Evolutionary conservation across 352 stramenopile species (phyloP), one percentile per base, ranked within the genome.

Genomic region (Plasmopara muralis): DNA sequence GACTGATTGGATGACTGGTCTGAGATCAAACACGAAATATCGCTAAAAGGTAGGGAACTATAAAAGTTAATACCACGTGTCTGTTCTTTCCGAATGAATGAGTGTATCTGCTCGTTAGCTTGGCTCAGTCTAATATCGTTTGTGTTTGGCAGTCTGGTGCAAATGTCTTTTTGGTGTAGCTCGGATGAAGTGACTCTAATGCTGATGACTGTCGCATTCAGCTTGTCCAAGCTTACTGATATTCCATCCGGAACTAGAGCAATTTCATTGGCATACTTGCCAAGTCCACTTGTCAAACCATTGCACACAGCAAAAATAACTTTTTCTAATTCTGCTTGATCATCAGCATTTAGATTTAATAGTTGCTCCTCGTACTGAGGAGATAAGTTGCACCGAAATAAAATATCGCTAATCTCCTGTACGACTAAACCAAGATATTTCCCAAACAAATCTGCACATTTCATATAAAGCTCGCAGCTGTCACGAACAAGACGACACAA

Each of bases 281-380:
- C 79, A 33, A 93, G 60, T 5, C 69, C 77, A 34, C 66, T 80
- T 2, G 65, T 70, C 53, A 89, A 69, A 34, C 87, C 81, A 60
- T 85, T 87, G 54, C 79, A 88, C 10, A 92, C 71, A 13, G 77
- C 67, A 56, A 87, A 88, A 41, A 92, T 73, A 9, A 92, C 60
- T 71, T 79, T 86, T 49, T 92, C 82, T 45, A 92, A 55, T 41
- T 88, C 68, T 18, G 69, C 77, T 55, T 77, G 78, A 46, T 83
- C 68, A 42, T 87, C 81, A 34, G 52, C 62, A 16, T 70, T 69
- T 34, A 87, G 68, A 14, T 44, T 46, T 28, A 68, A 40, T 12
- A 41, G 5, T 16, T 12, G 47, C 6, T 20, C 16, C 20, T 43
- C 18, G 38, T 12, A 16, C 28, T 38, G 41, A 33, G 16, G 16